Conservation (phyloP, 208 protist genomes). For the Tritrichomonas foetus region DNA sequence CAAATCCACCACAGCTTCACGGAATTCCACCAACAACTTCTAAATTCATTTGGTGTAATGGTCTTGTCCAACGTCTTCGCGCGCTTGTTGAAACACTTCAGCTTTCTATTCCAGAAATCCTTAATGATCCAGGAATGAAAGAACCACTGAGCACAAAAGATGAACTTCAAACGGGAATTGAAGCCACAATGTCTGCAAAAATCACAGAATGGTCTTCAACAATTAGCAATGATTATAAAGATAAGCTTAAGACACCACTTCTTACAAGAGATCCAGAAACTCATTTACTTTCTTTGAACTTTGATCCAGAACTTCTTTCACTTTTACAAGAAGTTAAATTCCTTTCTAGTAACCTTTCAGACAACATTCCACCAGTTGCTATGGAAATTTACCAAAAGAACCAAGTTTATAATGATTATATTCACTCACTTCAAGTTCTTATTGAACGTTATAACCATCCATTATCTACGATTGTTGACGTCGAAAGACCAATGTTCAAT, state of each 20-base stretch:
- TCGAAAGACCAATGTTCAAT: constrained; percentile 79
- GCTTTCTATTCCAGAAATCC: constrained; percentile 17
- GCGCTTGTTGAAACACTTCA: constrained; percentile 67
- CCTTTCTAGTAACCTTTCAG: constrained; percentile 54
- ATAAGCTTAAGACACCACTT: constrained; percentile 83
- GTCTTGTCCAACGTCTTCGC: constrained; percentile 81
- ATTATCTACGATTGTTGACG: constrained; percentile 68
- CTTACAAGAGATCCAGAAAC: constrained; percentile 59
- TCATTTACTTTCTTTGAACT: constrained; percentile 75
- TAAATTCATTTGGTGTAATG: constrained; percentile 74
- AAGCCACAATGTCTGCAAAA: constrained; percentile 47
- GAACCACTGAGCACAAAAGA: constrained; percentile 34
- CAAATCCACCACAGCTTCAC: constrained; percentile 65
- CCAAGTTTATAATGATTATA: constrained; percentile 75
- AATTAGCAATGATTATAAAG: constrained; percentile 71
- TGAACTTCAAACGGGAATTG: constrained; percentile 24
- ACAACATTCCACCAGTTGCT: constrained; percentile 60
- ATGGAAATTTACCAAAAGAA: constrained; percentile 74
- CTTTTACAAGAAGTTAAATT: constrained; percentile 89
- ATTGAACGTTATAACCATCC: constrained; percentile 83
- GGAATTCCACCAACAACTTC: constrained; percentile 83
- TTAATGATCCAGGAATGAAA: constrained; percentile 42
- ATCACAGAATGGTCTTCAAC: constrained; percentile 76
- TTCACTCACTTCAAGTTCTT: constrained; percentile 76
- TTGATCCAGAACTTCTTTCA: constrained; percentile 79